Percentiles rank a stretch among this genome's conserved stretches.
Evolutionary conservation across 495 filamentous ascomycete species (phyloP).

Genomic region (Polyplosphaeria fusca): DNA sequence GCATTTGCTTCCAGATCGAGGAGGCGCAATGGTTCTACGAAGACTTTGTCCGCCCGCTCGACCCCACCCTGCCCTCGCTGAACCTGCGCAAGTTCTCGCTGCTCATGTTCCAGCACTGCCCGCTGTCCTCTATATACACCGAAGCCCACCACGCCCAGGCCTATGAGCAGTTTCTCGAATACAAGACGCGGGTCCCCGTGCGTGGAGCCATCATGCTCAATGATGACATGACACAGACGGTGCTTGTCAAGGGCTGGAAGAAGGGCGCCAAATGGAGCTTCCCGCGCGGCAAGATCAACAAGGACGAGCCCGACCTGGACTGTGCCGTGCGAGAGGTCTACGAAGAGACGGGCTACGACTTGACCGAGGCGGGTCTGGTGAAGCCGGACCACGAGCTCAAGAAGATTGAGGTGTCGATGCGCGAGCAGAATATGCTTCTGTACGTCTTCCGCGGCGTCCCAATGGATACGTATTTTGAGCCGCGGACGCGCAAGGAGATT

Average conservation of each 20-base stretch:
- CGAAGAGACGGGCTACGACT: slow-evolving; percentile 91
- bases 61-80: slow-evolving; percentile 79
- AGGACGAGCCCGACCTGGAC: slow-evolving; percentile 85
- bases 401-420: slow-evolving; percentile 79
- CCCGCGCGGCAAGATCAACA: slow-evolving; percentile 94
- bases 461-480: slow-evolving; percentile 79
- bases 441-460: slow-evolving; percentile 87
- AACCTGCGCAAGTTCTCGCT: slow-evolving; percentile 76
- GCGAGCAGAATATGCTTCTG: slow-evolving; percentile 85
- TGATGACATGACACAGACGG: slow-evolving; percentile 80
- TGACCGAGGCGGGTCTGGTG: slow-evolving; percentile 68
- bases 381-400: slow-evolving; percentile 65
- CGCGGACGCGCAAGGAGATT: slow-evolving; percentile 92
- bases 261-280: slow-evolving; percentile 96
- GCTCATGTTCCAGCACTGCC: slow-evolving; percentile 89
- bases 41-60: slow-evolving; percentile 90
- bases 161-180: slow-evolving; percentile 83
- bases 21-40: slow-evolving; percentile 99
- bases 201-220: slow-evolving; percentile 91
- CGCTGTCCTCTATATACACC: slow-evolving; percentile 76
- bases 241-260: slow-evolving; percentile 96
- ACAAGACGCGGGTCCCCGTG: slow-evolving; percentile 92
- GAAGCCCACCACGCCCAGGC: slow-evolving; percentile 72
- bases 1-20: slow-evolving; percentile 97
- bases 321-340: slow-evolving; percentile 92